Base-by-base conservation (phyloP, 257 asterid genomes). In the Ballota nigra region DNA sequence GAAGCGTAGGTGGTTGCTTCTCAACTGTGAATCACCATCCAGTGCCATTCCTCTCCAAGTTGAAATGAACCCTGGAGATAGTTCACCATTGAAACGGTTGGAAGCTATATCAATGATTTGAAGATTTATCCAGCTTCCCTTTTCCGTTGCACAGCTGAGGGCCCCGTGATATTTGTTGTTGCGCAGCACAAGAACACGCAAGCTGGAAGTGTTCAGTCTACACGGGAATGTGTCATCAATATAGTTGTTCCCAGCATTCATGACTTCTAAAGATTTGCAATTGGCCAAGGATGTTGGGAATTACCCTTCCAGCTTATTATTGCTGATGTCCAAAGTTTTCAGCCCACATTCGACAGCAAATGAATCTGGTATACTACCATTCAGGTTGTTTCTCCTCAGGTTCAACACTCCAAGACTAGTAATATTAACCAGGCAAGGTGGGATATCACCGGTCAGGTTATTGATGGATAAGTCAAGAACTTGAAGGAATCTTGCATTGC, bases 51-150 rank as follows among this genome's bases (percentile, higher is more conserved):
- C 87, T 18, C n/a, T 63, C 83, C 89, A 83, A 33, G 5, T 33
- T 33, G 7, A 8, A 33, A 33, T 33, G 38, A 8, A 4, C 5
- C 5, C 38, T 5, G 38, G 9, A 33, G 38, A 33, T 6, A 33
- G 8, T 33, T 33, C 38, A 33, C 96, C 93, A 13, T n/a, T 65
- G 78, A 92, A 92, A 22, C 73, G 72, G 49, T 91, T 92, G 67
- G 43, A 81, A 43, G 95, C 79, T 40, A 89, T 15, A 53, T 89
- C 90, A 10, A 89, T 76, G 68, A 92, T 83, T 71, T 87, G 96
- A 66, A 89, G 89, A 72, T 83, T 78, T 4, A 83, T 72, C 96
- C 92, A 89, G 79, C 75, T 79, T 59, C 69, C 63, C 0, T 69
- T 73, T 20, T 38, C 51, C 36, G 15, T 11, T 4, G 20, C 18